Base-by-base conservation (phyloP, 2,329 filamentous ascomycete genomes). In the Aaosphaeria arxii region DNA sequence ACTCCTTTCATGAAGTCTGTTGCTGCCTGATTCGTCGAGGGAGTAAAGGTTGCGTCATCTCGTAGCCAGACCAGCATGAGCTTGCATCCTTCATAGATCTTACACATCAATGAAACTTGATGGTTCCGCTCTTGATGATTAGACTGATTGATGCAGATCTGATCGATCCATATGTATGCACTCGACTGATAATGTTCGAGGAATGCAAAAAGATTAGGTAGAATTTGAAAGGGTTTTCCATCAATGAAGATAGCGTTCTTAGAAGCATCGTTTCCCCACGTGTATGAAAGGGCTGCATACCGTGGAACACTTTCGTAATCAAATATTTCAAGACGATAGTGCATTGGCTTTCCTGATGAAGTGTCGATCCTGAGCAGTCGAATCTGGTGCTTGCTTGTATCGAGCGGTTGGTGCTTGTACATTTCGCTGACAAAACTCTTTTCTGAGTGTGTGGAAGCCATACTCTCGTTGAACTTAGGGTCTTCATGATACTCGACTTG, bases 121-220 rank as follows among this genome's bases (percentile, higher is more conserved):
- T 46, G 11, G 17, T 30, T 45, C 11, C 38, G 46, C 42, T 54
- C 51, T 33, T 42, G 9, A 7, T 29, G 3, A 28, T 47, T 47
- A 11, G 13, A 6, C 39, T 52, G 49, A 32, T 54, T 38, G 24
- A 54, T 54, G 32, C 49, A 54, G 28, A 54, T 44, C 5, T 41
- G 30, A 39, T 54, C 51, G 33, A 52, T 46, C 51, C 49, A 54
- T 11, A 51, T 42, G 24, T 36, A 36, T n/a, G 33, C 33, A 36
- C n/a, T n/a, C 33, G 33, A 9, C 17, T 24, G 17, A n/a, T 36
- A 36, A 36, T 9, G 7, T 36, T 36, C 9, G 33, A 36, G 33
- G n/a, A 36, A 36, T n/a, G 7, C n/a, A n/a, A 36, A 36, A 9
- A 36, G 33, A 36, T 9, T 36, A n/a, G 33, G 33, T 36, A 9